phyloP scores from a whole-genome alignment of 106 monocot species.

The Platanthera zijinensis region DNA sequence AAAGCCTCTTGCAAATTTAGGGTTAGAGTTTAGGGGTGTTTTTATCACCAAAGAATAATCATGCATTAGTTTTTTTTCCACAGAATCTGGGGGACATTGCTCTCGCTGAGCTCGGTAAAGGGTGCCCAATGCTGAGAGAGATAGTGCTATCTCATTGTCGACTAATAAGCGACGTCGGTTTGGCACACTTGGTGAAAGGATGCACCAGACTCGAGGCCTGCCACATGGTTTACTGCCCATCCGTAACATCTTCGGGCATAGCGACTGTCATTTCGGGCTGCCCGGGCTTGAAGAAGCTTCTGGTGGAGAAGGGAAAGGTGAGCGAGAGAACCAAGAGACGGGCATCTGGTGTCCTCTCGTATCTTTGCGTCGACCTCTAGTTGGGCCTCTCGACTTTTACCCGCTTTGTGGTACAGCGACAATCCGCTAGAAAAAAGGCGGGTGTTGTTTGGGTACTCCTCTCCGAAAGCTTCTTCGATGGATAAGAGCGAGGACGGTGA shows the following conservation, averaged over 20 bases:
- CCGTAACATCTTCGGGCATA: slow-evolving; percentile 62
- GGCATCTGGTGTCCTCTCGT: slow-evolving; percentile 58
- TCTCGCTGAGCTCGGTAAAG: slow-evolving; percentile 64
- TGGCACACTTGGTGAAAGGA: slow-evolving; percentile 68
- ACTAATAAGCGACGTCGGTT: slow-evolving; percentile 69
- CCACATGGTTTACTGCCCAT: slow-evolving; percentile 91
- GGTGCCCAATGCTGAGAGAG: slow-evolving; percentile 68
- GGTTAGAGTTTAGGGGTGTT: background rate
- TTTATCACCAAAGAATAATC: background rate
- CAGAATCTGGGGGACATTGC: slow-evolving; percentile 68
- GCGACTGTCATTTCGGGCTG: slow-evolving; percentile 82
- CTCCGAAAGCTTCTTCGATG: no score
- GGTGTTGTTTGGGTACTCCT: no score
- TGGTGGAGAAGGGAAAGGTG: slow-evolving; percentile 88
- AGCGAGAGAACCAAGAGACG: slow-evolving; percentile 69
- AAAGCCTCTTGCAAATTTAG: no score
- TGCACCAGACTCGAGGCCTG: slow-evolving; percentile 62
- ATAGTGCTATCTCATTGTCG: slow-evolving; percentile 68
- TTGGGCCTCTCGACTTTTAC: background rate
- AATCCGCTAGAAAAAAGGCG: no score
- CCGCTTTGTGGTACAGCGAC: no score
- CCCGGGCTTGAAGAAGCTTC: slow-evolving; percentile 61
- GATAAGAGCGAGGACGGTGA: no score
- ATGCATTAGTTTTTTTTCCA: slow-evolving; percentile 1
- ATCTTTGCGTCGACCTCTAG: slow-evolving; percentile 69